phyloP scores from a whole-genome alignment of 345 rosid species.

The Eucalyptus pauciflora region DNA sequence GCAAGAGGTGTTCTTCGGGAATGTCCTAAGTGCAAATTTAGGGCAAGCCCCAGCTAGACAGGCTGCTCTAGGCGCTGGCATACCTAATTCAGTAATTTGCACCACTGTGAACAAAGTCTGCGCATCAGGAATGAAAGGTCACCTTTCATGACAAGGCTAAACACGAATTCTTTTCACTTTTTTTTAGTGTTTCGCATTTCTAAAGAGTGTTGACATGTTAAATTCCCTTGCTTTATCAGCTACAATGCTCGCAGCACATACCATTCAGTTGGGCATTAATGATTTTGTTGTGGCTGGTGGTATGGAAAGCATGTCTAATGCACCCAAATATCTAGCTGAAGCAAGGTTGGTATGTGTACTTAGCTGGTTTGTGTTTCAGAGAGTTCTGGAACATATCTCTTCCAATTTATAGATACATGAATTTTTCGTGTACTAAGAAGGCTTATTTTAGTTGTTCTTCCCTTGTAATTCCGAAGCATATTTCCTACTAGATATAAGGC shows the following conservation, averaged over 20 bases:
- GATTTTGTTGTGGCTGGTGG: slow-evolving; percentile 93
- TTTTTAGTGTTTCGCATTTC: background rate
- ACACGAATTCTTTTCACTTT: background rate
- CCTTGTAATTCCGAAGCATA: background rate
- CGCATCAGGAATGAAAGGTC: slow-evolving; percentile 93
- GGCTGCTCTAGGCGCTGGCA: slow-evolving; percentile 91
- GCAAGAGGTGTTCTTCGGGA: slow-evolving; percentile 91
- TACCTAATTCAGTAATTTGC: slow-evolving; percentile 79
- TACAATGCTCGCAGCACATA: slow-evolving; percentile 80
- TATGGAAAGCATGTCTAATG: slow-evolving; percentile 98
- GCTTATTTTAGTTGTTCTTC: background rate
- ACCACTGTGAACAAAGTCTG: slow-evolving; percentile 96
- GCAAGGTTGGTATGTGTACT: slow-evolving; percentile 43
- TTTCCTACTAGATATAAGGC: background rate
- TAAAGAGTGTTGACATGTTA: background rate
- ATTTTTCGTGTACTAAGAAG: background rate
- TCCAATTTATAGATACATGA: background rate
- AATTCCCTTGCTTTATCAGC: slow-evolving; percentile 25
- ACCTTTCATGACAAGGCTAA: background rate
- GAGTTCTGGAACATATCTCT: background rate
- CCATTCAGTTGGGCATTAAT: slow-evolving; percentile 69
- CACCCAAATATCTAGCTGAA: slow-evolving; percentile 77
- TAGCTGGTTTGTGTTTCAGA: background rate
- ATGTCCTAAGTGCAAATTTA: slow-evolving; percentile 87
- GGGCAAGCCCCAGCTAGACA: slow-evolving; percentile 99